These are phyloP conservation scores for Fusarium verrucosum DNA, from an alignment of 2,329 filamentous ascomycete species.

Conservation along the genomic window DNA sequence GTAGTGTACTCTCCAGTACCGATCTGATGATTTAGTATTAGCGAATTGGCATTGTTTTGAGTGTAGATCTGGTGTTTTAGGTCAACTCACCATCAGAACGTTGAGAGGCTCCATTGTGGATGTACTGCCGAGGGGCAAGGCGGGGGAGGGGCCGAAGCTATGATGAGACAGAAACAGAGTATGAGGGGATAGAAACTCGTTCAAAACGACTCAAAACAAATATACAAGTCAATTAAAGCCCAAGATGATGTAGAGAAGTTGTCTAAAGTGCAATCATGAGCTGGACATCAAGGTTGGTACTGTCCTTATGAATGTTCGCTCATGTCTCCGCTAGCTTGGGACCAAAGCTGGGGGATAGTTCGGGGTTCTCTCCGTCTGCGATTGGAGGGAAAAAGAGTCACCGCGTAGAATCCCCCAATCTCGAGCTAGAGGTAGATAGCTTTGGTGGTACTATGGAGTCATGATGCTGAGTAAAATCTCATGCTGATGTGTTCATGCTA, in stretches of 20 bases:
- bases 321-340: conserved; percentile 33
- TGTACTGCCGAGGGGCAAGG: conserved; percentile 27
- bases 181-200: conserved; percentile 5
- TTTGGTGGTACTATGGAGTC: conserved; percentile 25
- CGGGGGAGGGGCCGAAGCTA: conserved; percentile 37
- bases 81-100: conserved; percentile 69
- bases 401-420: conserved; percentile 37
- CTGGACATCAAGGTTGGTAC: conserved; percentile 21
- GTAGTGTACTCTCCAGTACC: conserved; percentile 98
- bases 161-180: conserved; percentile 20
- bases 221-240: neutral
- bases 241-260: neutral
- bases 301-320: conserved; percentile 37
- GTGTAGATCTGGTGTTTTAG: neutral
- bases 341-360: conserved; percentile 17
- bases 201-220: neutral
- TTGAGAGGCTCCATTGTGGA: conserved; percentile 66
- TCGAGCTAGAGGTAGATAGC: conserved; percentile 11
- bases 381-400: conserved; percentile 45
- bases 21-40: conserved; percentile 60
- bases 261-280: conserved; percentile 11
- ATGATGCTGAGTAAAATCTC: conserved; percentile 32
- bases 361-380: conserved; percentile 41
- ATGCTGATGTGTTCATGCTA: conserved; percentile 27
- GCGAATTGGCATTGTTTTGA: neutral